Base-by-base conservation (phyloP, 148 eudicot species). In the Rhododendron simsii region DNA sequence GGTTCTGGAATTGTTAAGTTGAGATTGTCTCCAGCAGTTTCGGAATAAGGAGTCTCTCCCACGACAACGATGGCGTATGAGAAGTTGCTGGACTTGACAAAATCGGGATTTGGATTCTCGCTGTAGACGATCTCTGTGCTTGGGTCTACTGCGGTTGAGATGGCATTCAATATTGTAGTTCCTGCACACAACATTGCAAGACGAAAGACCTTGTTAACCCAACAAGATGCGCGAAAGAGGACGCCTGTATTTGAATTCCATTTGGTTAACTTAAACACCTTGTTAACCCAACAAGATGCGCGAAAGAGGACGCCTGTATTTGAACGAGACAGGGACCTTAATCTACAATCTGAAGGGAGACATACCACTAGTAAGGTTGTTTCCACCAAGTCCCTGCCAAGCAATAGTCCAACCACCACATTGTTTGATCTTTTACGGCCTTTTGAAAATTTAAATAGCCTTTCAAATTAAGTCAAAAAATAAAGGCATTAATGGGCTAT, bases 1-100 rank as follows among this genome's bases (percentile, higher is more conserved):
- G 26, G 44, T 65, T 44, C 85, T 59, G 88, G 86, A 30, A 87
- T 83, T 47, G 81, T 55, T 28, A 87, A 50, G 86, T 87, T 78
- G 21, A 77, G 47, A 47, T 87, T 77, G 88, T 87, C 88, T 83
- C 88, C 88, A 2, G 48, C 81, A 28, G 86, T 83, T 78, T 87
- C 88, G 5, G 88, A 83, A 23, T 59, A 83, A 45, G 88, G 88
- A 28, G 41, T 55, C 63, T 87, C 88, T 33, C 88, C 88, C 28
- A 87, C 88, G 45, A 83, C 86, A 1, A 87, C 83, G n/a, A 87
- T 78, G 83, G 88, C 88, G 5, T 87, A 78, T 0, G 81, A 78
- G 44, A 87, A 87, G 57, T 83, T 53, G 35, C 51, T 51, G 78
- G 83, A 87, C 48, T 87, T 83, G 83, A 83, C 18, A 5, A 61